These are phyloP conservation scores for Cyphellophora attinorum DNA, from an alignment of 2,329 filamentous ascomycete genomes.

Conservation along the genomic window DNA sequence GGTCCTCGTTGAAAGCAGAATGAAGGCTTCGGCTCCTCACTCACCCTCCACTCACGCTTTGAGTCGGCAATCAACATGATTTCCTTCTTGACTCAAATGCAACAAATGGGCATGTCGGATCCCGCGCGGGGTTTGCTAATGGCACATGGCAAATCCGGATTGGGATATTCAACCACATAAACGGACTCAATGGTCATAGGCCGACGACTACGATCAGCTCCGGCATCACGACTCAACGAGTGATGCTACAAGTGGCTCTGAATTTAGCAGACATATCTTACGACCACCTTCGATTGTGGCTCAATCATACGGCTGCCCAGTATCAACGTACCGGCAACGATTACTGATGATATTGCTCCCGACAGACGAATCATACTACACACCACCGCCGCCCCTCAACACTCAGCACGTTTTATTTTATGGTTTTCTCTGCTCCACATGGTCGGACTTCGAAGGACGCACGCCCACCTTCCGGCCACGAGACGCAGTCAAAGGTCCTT, in stretches of 20 bases:
- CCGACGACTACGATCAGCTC: not conserved
- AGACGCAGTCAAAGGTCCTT: not conserved
- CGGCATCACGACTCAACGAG: not conserved
- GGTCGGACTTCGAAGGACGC: not conserved
- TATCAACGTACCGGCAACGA: too few species aligned
- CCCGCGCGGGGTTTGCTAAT: slow-evolving; percentile 21
- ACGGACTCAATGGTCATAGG: slow-evolving; percentile 1
- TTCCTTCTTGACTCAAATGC: slow-evolving; percentile 5
- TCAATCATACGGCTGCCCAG: too few species aligned
- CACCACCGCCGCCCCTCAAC: slow-evolving; percentile 9
- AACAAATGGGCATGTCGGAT: slow-evolving; percentile 18
- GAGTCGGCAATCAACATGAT: slow-evolving; percentile 11
- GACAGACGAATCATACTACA: slow-evolving; percentile 7
- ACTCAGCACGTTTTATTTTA: slow-evolving; percentile 17
- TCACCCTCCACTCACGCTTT: slow-evolving; percentile 1
- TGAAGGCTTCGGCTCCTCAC: slow-evolving; percentile 28
- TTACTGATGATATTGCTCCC: too few species aligned
- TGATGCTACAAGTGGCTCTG: not conserved
- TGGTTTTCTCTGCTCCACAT: not conserved
- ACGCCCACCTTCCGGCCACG: too few species aligned
- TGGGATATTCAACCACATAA: slow-evolving; percentile 6
- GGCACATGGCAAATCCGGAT: slow-evolving; percentile 22
- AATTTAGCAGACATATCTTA: not conserved
- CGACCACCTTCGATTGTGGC: too few species aligned
- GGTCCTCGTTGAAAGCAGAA: slow-evolving; percentile 45